Base-by-base conservation (phyloP, 225 moss, liverwort and hornwort genomes). In the Physcomitrium patens region DNA sequence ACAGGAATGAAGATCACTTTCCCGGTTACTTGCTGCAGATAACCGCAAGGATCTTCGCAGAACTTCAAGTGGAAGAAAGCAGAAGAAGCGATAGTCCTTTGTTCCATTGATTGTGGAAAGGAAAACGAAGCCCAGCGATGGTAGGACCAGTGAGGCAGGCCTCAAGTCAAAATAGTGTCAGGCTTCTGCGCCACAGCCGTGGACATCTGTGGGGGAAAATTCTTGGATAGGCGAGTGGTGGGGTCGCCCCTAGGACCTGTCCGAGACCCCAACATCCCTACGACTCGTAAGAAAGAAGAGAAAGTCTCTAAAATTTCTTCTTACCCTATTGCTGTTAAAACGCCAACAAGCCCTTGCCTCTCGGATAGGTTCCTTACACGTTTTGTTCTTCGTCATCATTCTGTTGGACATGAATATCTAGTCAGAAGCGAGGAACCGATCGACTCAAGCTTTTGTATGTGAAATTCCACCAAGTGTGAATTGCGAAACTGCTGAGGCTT, bases 141-240 rank as follows among this genome's bases (percentile, higher is more conserved):
- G 62, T 48, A 24, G 61, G 69, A 45, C 59, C 63, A 76, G 10
- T 11, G 31, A 37, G 31, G 14, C 22, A 8, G 48, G 54, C 67
- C 43, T 57, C 23, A 24, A 67, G 72, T 78, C 78, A 78, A 78
- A 67, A 44, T 12, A 67, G 47, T 73, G 78, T 73, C 78, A 78
- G 72, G 49, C n/a, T 48, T 11, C 12, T 28, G 63, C 41, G 7
- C 28, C 14, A 46, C 64, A 26, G 60, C 31, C 42, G 59, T 65
- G 72, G 55, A 70, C 60, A 69, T 74, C 54, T 51, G 57, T 22
- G 17, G 14, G 17, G 48, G 31, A 9, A 69, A 44, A 17, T 17
- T 50, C 61, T 26, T 24, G 44, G 53, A 69, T 68, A 60, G 31
- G 31, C 31, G 31, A 41, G 42, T 37, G 78, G 79, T 79, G 73